Evolutionary conservation across 192 early-diverging fungal species (phyloP), one percentile per base, ranked within the genome.

Genomic region (Pilobolus umbonatus): DNA sequence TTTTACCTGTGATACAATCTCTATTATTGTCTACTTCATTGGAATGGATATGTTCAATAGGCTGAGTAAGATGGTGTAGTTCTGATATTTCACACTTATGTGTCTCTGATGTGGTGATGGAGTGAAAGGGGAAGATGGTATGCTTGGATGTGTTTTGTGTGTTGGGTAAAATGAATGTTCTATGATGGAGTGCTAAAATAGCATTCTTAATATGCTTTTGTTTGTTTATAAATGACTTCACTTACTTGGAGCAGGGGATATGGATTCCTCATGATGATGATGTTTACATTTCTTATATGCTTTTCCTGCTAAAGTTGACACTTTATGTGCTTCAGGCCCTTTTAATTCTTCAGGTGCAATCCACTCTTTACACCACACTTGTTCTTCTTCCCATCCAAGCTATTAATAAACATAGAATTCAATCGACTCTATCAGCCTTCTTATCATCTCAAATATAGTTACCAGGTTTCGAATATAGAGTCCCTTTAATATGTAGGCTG

Each of bases 401-500:
- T 59, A 59, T n/a, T 6, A 2, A 35, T 1, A 2, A 32, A 12
- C 1, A 42, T 15, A 7, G n/a, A 40, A 11, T 35, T 35, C n/a
- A 40, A 40, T 42, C 19, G 12, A 42, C 19, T 17, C 19, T 9
- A 12, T 2, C 4, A 42, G 14, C 3, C 14, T 42, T 5, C 14
- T 42, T 42, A 35, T 35, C 11, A 35, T 42, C 19, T 4, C 5
- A 17, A 12, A 17, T 42, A 12, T 42, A 17, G 5, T 59, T 47
- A 59, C 57, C 40, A 90, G 64, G 39, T 81, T 83, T 52, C 73
- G 70, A 35, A 81, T 78, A 56, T 90, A 90, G 0, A 88, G 69
- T 26, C 82, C 74, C 72, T 89, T 89, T 55, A 90, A 73, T 29
- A 88, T 82, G 61, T 82, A 90, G 14, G 88, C 88, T 40, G 80